Base-by-base conservation (phyloP, 177 flowering plant genomes). In the Telopea speciosissima region DNA sequence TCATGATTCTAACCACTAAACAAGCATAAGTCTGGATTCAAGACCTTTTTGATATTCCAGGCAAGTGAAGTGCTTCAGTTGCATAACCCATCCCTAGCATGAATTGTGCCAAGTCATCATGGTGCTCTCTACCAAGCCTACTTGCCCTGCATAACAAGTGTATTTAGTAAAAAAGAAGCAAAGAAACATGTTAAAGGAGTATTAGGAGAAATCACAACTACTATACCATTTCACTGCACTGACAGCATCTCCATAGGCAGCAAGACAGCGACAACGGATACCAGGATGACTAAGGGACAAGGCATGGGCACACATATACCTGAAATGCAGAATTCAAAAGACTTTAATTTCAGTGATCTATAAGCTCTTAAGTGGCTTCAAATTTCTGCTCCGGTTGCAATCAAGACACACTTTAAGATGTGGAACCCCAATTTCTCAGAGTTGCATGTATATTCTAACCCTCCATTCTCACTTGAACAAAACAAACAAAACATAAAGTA, bases 11-110 rank as follows among this genome's bases (percentile, higher is more conserved):
- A 49, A 49, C 54, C 54, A 49, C 54, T 49, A 49, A 8, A 12
- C 17, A 49, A 0, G 54, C 54, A 12, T 1, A 13, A 0, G 25
- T 49, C 12, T 63, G 31, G 13, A 69, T 17, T 26, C 19, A 64
- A 68, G 6, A 91, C 93, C 99, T 90, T 84, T 95, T 95, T 45
- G 99, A 95, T 81, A 95, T 91, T 73, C 99, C 99, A 79, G 98
- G 98, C 81, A 95, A 84, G 81, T 95, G 99, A 79, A 95, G 95
- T 44, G 99, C 97, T 82, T 95, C 98, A 74, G 90, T 87, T 64
- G 98, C 99, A 83, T 91, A 95, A 66, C 99, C 99, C 99, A 95
- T 93, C 23, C 99, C 97, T 28, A 95, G 91, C 96, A 95, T 83
- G 79, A 95, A 95, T 73, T 93, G 96, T 60, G 99, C 99, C 73